phyloP scores from a whole-genome alignment of 345 rosid species.

The Camelina neglecta region DNA sequence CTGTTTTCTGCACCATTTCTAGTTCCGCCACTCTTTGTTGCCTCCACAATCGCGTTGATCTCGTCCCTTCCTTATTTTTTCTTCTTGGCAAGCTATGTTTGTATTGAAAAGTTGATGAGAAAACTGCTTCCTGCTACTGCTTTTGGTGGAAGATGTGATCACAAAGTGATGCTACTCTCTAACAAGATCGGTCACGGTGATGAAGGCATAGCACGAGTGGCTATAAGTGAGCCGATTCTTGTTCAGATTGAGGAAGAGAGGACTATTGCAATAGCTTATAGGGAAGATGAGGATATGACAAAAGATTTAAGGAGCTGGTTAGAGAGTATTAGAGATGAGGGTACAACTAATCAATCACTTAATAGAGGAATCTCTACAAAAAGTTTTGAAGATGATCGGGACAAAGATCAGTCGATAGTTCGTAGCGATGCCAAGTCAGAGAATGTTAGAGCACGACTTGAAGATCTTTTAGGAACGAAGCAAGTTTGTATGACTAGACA shows the following conservation, averaged over 20 bases:
- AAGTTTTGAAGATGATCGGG: slow-evolving; percentile 12
- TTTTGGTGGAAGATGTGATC: slow-evolving; percentile 34
- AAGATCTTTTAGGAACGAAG: slow-evolving; percentile 25
- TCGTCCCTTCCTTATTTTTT: slow-evolving; percentile 66
- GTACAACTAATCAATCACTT: slow-evolving; percentile 15
- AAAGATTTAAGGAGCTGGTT: slow-evolving; percentile 52
- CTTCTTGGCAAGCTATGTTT: slow-evolving; percentile 70
- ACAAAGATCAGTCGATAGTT: slow-evolving; percentile 5
- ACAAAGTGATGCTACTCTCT: neutral
- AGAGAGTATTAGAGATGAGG: slow-evolving; percentile 56
- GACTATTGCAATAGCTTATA: slow-evolving; percentile 20
- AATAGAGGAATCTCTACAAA: slow-evolving; percentile 13
- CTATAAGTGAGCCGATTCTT: slow-evolving; percentile 15
- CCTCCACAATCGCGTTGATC: slow-evolving; percentile 61
- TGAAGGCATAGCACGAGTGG: slow-evolving; percentile 8
- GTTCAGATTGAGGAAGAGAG: slow-evolving; percentile 34
- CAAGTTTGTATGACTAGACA: slow-evolving; percentile 8
- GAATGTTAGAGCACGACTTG: slow-evolving; percentile 10
- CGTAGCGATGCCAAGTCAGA: neutral
- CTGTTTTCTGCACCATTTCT: slow-evolving; percentile 64
- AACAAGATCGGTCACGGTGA: slow-evolving; percentile 29
- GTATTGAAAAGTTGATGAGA: slow-evolving; percentile 71
- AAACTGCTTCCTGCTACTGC: slow-evolving; percentile 58
- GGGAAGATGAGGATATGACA: slow-evolving; percentile 43
- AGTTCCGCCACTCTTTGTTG: slow-evolving; percentile 67